phyloP scores from a whole-genome alignment of 345 rosid species.

The Acer campestre region DNA sequence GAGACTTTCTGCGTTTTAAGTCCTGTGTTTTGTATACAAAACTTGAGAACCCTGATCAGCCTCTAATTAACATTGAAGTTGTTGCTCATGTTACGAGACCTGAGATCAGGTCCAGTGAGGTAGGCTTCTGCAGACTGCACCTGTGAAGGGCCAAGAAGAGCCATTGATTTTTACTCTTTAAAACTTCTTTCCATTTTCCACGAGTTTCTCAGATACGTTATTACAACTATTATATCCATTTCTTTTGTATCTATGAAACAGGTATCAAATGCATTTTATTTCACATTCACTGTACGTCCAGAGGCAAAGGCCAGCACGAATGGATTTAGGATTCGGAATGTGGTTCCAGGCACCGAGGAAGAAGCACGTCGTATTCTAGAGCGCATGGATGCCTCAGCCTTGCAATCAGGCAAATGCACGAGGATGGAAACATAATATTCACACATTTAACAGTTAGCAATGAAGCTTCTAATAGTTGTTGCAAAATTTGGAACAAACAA shows the following conservation, averaged over 20 bases:
- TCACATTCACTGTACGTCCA: constrained; percentile 73
- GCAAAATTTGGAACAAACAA: neutral
- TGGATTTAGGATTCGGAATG: constrained; percentile 59
- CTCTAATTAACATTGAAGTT: constrained; percentile 81
- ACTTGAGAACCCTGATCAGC: constrained; percentile 62
- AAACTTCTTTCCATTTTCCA: neutral
- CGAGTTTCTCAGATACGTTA: neutral
- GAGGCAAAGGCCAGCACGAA: constrained; percentile 62
- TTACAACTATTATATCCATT: constrained; percentile 12
- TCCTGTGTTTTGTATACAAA: constrained; percentile 82
- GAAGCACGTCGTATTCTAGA: constrained; percentile 75
- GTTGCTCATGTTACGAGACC: constrained; percentile 97
- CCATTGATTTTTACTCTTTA: neutral
- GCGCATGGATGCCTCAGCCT: constrained; percentile 65
- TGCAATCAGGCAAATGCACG: constrained; percentile 21
- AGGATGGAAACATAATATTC: neutral
- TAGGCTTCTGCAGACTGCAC: constrained; percentile 20
- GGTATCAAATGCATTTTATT: constrained; percentile 82
- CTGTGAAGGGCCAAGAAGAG: neutral
- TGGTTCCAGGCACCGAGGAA: constrained; percentile 88
- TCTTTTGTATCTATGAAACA: constrained; percentile 27
- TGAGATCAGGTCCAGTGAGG: constrained; percentile 93
- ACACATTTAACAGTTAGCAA: neutral
- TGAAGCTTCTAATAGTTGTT: constrained; percentile 9
- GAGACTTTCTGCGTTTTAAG: constrained; percentile 76